Evolutionary conservation across 768 basidiomycete genomes (phyloP).

Genomic region (Panaeolus cyanescens): DNA sequence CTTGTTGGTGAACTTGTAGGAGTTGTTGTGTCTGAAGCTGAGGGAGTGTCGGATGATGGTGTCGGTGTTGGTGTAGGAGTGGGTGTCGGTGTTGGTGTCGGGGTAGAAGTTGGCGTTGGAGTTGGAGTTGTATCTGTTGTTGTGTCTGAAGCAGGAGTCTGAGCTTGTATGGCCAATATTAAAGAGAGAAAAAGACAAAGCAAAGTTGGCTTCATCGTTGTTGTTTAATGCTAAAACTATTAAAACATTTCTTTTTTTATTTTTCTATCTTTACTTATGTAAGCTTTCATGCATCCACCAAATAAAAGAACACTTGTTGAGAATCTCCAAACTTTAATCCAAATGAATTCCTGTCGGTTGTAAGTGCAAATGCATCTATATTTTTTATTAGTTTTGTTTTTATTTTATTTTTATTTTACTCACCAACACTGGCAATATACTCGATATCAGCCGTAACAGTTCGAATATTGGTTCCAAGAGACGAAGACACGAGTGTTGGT

Average conservation of each 20-base stretch:
- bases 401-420: neutral
- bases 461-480: neutral
- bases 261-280: neutral
- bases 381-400: neutral
- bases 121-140: constrained; percentile 6
- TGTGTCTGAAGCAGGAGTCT: constrained; percentile 15
- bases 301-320: neutral
- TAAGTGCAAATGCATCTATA: neutral
- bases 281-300: neutral
- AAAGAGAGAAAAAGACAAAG: constrained; percentile 18
- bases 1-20: constrained; percentile 16
- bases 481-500: neutral
- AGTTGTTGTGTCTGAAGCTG: constrained; percentile 15
- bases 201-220: constrained; percentile 23
- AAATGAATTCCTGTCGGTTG: neutral
- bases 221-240: constrained; percentile 10
- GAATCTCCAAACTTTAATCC: neutral
- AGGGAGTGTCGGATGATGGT: constrained; percentile 9
- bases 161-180: constrained; percentile 26
- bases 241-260: no score
- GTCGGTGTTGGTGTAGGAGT: constrained; percentile 13
- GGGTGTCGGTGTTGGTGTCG: constrained; percentile 4
- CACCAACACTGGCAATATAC: neutral
- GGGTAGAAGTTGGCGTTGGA: constrained; percentile 11
- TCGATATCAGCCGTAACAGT: neutral